Percentiles rank a stretch among this genome's conserved stretches.
These are phyloP conservation scores for Cytidiella melzeri DNA, from an alignment of 768 basidiomycete genomes.

Conservation along the genomic window DNA sequence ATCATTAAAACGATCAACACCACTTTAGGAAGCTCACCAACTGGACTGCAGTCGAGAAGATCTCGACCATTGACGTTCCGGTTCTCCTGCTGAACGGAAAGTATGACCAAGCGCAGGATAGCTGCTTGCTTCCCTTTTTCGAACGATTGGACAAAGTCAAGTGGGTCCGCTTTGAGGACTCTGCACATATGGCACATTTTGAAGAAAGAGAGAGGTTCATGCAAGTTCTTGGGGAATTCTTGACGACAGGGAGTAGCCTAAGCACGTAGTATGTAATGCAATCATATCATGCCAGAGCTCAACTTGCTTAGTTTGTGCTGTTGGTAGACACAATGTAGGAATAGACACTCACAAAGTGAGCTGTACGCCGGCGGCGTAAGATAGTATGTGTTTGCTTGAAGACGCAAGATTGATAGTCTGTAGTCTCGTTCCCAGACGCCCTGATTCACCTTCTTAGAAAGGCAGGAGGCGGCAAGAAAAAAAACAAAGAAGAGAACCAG, in stretches of 20 bases:
- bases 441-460: too few relatives aligned
- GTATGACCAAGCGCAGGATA: conserved; percentile 26
- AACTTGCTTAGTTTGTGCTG: too few relatives aligned
- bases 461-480: too few relatives aligned
- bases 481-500: too few relatives aligned
- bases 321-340: too few relatives aligned
- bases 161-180: conserved; percentile 26
- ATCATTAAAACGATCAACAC: background rate
- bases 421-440: too few relatives aligned
- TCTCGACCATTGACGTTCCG: conserved; percentile 22
- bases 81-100: conserved; percentile 26
- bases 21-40: conserved; percentile 17
- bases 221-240: conserved; percentile 18
- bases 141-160: conserved; percentile 21
- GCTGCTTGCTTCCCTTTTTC: conserved; percentile 19
- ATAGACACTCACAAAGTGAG: too few relatives aligned
- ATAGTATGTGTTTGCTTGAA: too few relatives aligned
- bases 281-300: too few relatives aligned
- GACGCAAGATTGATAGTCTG: too few relatives aligned
- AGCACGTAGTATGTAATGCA: too few relatives aligned
- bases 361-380: too few relatives aligned
- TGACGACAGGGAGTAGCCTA: conserved; percentile 4
- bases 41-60: conserved; percentile 23
- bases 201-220: conserved; percentile 27
- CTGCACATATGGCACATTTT: conserved; percentile 25